Evolutionary conservation across 2,329 filamentous ascomycete species (phyloP).

Genomic region (Ophiostoma piceae): DNA sequence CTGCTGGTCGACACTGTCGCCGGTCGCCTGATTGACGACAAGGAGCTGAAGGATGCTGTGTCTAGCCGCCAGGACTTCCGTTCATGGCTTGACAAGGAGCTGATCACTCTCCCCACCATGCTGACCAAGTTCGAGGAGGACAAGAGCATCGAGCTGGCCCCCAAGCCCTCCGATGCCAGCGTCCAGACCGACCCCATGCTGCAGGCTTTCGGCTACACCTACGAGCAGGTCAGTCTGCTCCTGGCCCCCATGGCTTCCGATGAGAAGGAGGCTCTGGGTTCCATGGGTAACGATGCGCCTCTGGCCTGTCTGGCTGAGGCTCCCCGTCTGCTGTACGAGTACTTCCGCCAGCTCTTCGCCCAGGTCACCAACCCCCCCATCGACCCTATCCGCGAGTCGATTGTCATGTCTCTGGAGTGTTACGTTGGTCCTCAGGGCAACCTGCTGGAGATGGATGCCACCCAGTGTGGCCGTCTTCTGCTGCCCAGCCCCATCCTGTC

Average conservation of each 20-base stretch:
- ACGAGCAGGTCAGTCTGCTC: conserved; percentile 88
- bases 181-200: conserved; percentile 82
- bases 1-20: conserved; percentile 84
- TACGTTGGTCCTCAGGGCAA: conserved; percentile 96
- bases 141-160: conserved; percentile 55
- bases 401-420: conserved; percentile 96
- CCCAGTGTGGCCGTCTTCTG: conserved; percentile 79
- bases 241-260: conserved; percentile 95
- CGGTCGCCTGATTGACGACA: conserved; percentile 90
- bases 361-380: conserved; percentile 98
- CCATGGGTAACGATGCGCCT: conserved; percentile 96
- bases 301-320: conserved; percentile 86
- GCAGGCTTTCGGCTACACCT: conserved; percentile 85
- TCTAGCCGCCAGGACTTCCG: conserved; percentile 83
- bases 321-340: conserved; percentile 85
- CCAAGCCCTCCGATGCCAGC: conserved; percentile 61
- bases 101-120: conserved; percentile 74
- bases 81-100: conserved; percentile 78
- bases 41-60: conserved; percentile 84
- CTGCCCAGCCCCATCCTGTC: conserved; percentile 85
- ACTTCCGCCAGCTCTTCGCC: conserved; percentile 95
- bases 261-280: conserved; percentile 93
- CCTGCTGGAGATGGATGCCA: conserved; percentile 84
- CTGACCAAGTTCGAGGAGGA: conserved; percentile 57
- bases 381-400: conserved; percentile 92